Base-by-base conservation (phyloP, 495 filamentous ascomycete genomes). In the Amorphotheca resinae region DNA sequence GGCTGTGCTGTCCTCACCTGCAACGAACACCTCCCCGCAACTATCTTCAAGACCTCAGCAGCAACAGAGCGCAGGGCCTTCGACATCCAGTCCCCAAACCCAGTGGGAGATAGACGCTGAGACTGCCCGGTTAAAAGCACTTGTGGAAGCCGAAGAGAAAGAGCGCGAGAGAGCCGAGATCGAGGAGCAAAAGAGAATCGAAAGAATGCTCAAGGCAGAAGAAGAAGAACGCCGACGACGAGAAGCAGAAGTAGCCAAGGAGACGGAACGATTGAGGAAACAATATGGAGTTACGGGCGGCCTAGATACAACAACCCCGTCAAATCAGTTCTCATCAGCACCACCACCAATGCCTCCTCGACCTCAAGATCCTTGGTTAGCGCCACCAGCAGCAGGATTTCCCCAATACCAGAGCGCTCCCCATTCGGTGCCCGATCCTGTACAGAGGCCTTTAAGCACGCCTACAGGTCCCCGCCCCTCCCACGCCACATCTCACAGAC, bases 231-330 rank as follows among this genome's bases (percentile, higher is more conserved):
- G 69, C 0, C 67, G 68, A n/a, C 63, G 68, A 21, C 73, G 73
- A 21, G 73, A 93, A 41, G 74, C 71, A 1, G 85, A 85, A 49
- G 65, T 95, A 11, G 80, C 84, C 17, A 76, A 76, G 43, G 91
- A 96, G 60, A 96, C 91, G 0, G 82, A 88, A 53, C 69, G 88
- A 2, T 59, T 98, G 8, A 70, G 78, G 33, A 73, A 72, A 49
- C 49, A 82, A 41, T 95, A 88, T 54, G 86, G 83, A 26, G 67
- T 57, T 2, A 22, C 30, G 6, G 40, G 25, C n/a, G 25, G 25
- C 25, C 5, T 5, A 5, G n/a, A 21, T 18, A 20, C 20, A 9
- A 23, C n/a, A 11, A 21, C 17, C n/a, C 34, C 31, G 22, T 9
- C n/a, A 37, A 22, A 15, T n/a, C 11, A 8, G 15, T 21, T 20